Evolutionary conservation across 2,329 filamentous ascomycete genomes (phyloP), one percentile per base, ranked within the genome.

Genomic region (Tolypocladium capitatum): DNA sequence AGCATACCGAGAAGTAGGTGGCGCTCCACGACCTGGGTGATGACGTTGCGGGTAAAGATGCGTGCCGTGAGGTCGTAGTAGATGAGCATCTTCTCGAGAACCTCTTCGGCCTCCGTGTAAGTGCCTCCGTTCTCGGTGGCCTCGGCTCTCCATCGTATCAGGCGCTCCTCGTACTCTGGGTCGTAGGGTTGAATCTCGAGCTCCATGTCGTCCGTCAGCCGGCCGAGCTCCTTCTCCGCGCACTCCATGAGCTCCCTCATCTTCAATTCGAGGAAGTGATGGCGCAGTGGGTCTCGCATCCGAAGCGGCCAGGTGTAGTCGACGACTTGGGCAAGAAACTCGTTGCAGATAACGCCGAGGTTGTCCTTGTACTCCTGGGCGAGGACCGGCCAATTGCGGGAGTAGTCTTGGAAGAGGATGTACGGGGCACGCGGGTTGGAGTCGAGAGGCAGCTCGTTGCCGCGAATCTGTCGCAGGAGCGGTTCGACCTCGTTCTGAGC

Each of bases 351-450:
- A 20, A 75, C 72, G 16, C 69, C 68, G 0, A 75, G 64, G 43
- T 75, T 75, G 51, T 75, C 72, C 62, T 74, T 75, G 63, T 74
- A 73, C 55, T 75, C 72, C 46, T 71, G 70, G 0, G 72, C 72
- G 13, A 75, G 61, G n/a, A 65, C 63, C 3, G 72, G 70, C 72
- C 72, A 75, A 57, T 72, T 71, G 49, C 71, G 68, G 2, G 70
- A 73, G 53, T 74, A 75, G 49, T 71, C 71, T 48, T 75, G 72
- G 59, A 75, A 75, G 13, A 75, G 63, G 56, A 75, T 75, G 58
- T 75, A 75, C 2, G 73, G 71, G 0, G 72, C 72, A 30, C 72
- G 66, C 1, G 72, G 72, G 53, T 75, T 75, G 0, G 72, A 70
- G 52, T 75, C 72, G 47, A 73, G 71, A 1, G 72, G 72, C 45